phyloP scores from a whole-genome alignment of 2,329 filamentous ascomycete genomes.

The Phyllosticta citribraziliensis region DNA sequence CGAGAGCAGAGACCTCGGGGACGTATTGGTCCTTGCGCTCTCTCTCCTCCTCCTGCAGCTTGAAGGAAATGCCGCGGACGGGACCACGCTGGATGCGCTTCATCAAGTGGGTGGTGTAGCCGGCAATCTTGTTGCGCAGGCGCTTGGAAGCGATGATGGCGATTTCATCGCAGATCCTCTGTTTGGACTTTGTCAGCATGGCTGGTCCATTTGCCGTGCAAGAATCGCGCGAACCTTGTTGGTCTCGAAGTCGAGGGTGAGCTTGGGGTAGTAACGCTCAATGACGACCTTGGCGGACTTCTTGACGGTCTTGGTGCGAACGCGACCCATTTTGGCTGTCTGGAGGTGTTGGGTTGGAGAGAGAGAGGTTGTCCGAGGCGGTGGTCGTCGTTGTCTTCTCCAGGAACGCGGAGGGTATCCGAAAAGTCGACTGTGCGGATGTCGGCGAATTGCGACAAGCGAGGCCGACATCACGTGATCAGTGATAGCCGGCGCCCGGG shows the following conservation, averaged over 20 bases:
- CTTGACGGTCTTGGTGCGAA: constrained; percentile 59
- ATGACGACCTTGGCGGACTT: constrained; percentile 99
- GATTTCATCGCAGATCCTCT: constrained; percentile 95
- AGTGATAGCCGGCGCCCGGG: too few relatives aligned
- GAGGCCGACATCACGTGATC: constrained; percentile 1
- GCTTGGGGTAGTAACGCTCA: constrained; percentile 72
- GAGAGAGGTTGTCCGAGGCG: constrained; percentile 5
- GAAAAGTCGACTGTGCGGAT: constrained; percentile 5
- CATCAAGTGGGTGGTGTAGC: constrained; percentile 90
- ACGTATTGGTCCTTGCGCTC: constrained; percentile 99
- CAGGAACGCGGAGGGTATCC: not conserved
- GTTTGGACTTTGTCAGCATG: not conserved
- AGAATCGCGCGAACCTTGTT: constrained; percentile 57
- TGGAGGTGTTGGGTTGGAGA: not conserved
- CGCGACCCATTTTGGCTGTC: constrained; percentile 45
- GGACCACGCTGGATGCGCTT: constrained; percentile 99
- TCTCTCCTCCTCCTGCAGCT: constrained; percentile 99
- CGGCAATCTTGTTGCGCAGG: constrained; percentile 99
- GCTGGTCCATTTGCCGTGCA: not conserved
- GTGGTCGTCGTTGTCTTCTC: constrained; percentile 10
- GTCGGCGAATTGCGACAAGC: constrained; percentile 7
- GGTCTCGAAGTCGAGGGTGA: constrained; percentile 99
- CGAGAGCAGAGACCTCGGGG: constrained; percentile 94
- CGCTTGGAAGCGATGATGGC: constrained; percentile 99
- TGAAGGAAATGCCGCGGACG: constrained; percentile 99